Conservation (phyloP, 768 basidiomycete genomes). For the Collybia sordida region DNA sequence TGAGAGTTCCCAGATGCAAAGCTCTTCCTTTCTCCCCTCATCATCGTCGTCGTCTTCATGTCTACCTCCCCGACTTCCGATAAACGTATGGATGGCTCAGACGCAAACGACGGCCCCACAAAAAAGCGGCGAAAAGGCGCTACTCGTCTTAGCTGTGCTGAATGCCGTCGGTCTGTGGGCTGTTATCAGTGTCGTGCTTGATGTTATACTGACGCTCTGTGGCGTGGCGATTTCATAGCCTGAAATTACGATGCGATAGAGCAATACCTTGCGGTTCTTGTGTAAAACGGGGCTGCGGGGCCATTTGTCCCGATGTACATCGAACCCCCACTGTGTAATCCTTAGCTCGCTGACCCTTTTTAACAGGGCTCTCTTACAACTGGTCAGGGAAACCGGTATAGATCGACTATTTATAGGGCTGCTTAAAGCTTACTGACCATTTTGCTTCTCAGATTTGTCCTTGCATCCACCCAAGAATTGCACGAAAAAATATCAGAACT, state of each 20-base stretch:
- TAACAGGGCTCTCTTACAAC: slow-evolving; percentile 72
- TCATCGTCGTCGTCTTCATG: slow-evolving; percentile 27
- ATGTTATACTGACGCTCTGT: not conserved
- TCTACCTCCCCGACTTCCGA: slow-evolving; percentile 31
- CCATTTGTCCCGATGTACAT: slow-evolving; percentile 79
- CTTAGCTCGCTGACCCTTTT: slow-evolving; percentile 1
- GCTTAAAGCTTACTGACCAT: slow-evolving; percentile 2
- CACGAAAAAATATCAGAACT: slow-evolving; percentile 82
- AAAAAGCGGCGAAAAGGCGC: slow-evolving; percentile 73
- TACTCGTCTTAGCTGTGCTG: slow-evolving; percentile 76
- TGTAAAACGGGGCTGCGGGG: slow-evolving; percentile 76
- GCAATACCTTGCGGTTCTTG: slow-evolving; percentile 77
- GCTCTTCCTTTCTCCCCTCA: slow-evolving; percentile 19
- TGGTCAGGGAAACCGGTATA: slow-evolving; percentile 77
- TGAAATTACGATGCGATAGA: slow-evolving; percentile 76
- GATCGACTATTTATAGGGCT: not conserved
- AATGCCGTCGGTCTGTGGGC: slow-evolving; percentile 63
- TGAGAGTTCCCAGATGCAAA: not conserved
- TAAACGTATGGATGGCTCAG: slow-evolving; percentile 21
- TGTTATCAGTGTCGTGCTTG: not conserved
- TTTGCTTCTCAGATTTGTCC: slow-evolving; percentile 57
- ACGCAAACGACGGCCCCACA: slow-evolving; percentile 26
- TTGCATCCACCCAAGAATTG: slow-evolving; percentile 77
- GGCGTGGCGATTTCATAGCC: slow-evolving; percentile 30
- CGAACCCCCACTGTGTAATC: not conserved